Conservation (phyloP, 306 rosid genomes). For the Heteromeles arbutifolia region DNA sequence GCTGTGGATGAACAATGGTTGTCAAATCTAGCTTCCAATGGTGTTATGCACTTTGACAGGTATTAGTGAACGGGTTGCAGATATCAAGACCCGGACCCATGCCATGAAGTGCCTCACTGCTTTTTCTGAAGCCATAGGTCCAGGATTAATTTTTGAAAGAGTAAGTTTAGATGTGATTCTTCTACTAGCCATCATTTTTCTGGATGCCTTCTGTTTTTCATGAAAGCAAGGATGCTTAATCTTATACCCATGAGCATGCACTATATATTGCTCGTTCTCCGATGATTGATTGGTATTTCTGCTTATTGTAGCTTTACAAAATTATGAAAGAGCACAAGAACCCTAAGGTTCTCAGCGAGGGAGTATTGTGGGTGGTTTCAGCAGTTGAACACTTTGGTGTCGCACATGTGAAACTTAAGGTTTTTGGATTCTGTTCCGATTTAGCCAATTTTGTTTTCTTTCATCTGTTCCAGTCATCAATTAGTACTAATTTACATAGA, state of each 20-base stretch:
- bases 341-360: conserved; percentile 98
- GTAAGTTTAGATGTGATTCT: conserved; percentile 37
- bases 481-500: conserved; percentile 9
- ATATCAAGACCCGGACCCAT: conserved; percentile 86
- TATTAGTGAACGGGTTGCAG: conserved; percentile 93
- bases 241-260: not conserved
- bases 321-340: conserved; percentile 98
- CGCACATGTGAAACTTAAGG: conserved; percentile 89
- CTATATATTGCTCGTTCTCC: conserved; percentile 7
- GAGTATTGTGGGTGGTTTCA: conserved; percentile 91
- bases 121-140: conserved; percentile 89
- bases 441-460: not conserved
- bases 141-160: conserved; percentile 95
- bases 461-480: not conserved
- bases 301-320: conserved; percentile 64
- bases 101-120: conserved; percentile 94
- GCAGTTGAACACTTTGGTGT: conserved; percentile 94
- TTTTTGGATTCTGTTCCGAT: conserved; percentile 14
- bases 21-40: not conserved
- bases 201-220: not conserved
- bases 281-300: not conserved
- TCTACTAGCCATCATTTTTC: not conserved
- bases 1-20: conserved; percentile 2
- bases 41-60: conserved; percentile 37
- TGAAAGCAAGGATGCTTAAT: not conserved